phyloP scores from a whole-genome alignment of 23 red algal species.

The Gracilaria caudata region DNA sequence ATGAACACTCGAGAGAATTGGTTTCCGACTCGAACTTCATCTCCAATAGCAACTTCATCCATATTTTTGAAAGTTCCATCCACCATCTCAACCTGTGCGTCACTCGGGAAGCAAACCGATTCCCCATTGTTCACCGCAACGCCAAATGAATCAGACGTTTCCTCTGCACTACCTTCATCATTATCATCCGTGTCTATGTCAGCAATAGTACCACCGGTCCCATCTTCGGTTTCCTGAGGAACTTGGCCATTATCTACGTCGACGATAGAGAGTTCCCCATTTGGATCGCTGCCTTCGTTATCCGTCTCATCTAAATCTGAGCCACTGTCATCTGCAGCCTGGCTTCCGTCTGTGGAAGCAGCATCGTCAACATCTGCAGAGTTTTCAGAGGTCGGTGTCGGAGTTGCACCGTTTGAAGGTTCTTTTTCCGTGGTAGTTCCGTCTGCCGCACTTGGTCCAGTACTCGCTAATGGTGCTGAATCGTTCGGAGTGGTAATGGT shows the following conservation, averaged over 20 bases:
- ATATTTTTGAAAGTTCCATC: conserved; percentile 47
- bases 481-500: conserved; percentile 8
- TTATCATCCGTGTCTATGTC: neutral
- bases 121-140: conserved; percentile 38
- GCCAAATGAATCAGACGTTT: neutral
- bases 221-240: conserved; percentile 22
- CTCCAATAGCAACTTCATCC: conserved; percentile 48
- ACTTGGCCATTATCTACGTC: conserved; percentile 28
- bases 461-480: neutral
- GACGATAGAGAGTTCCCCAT: neutral
- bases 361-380: neutral
- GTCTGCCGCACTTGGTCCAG: neutral
- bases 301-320: conserved; percentile 2
- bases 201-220: neutral
- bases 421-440: conserved; percentile 7
- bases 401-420: neutral
- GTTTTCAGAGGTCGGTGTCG: conserved; percentile 7
- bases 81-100: conserved; percentile 46
- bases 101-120: conserved; percentile 67
- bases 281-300: conserved; percentile 4
- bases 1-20: conserved; percentile 65
- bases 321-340: conserved; percentile 6
- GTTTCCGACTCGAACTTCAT: conserved; percentile 60
- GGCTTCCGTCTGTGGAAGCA: neutral
- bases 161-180: conserved; percentile 29